These are phyloP conservation scores for Monilinia fructigena DNA, from an alignment of 2,329 filamentous ascomycete species.

Conservation along the genomic window DNA sequence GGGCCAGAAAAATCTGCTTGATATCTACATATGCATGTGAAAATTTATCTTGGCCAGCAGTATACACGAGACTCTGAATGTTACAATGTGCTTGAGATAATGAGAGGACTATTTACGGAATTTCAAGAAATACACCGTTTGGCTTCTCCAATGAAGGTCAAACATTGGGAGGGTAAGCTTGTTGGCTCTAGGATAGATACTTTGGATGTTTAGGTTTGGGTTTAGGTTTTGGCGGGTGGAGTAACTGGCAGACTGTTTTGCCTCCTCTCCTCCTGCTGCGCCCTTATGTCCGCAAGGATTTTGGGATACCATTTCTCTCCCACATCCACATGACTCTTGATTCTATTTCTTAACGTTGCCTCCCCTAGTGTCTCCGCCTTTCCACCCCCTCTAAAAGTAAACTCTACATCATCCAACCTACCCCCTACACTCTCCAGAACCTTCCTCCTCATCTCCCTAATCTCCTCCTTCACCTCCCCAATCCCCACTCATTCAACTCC, in stretches of 20 bases:
- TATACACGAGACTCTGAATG: background rate
- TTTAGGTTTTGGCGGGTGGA: conserved; percentile 14
- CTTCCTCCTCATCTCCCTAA: conserved; percentile 59
- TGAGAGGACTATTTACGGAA: background rate
- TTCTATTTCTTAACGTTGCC: conserved; percentile 77
- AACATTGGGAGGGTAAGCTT: background rate
- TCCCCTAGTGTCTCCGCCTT: conserved; percentile 68
- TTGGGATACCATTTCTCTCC: conserved; percentile 78
- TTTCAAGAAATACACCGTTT: background rate
- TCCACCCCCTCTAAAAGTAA: conserved; percentile 72
- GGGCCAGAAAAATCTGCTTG: conserved; percentile 16
- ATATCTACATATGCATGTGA: conserved; percentile 4
- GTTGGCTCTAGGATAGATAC: background rate
- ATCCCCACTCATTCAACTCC: conserved; percentile 49
- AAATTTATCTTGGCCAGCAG: background rate
- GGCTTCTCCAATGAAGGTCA: background rate
- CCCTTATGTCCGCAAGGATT: conserved; percentile 51
- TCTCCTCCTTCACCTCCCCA: conserved; percentile 55
- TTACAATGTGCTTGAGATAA: background rate
- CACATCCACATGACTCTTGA: conserved; percentile 86
- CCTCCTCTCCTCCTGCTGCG: conserved; percentile 52
- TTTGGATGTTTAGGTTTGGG: background rate
- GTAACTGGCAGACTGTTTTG: conserved; percentile 26
- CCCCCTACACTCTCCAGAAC: conserved; percentile 57
- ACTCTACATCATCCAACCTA: conserved; percentile 74